These are phyloP conservation scores for Kurtzmaniella cleridarum DNA, from an alignment of 805 yeast species.

Conservation along the genomic window DNA sequence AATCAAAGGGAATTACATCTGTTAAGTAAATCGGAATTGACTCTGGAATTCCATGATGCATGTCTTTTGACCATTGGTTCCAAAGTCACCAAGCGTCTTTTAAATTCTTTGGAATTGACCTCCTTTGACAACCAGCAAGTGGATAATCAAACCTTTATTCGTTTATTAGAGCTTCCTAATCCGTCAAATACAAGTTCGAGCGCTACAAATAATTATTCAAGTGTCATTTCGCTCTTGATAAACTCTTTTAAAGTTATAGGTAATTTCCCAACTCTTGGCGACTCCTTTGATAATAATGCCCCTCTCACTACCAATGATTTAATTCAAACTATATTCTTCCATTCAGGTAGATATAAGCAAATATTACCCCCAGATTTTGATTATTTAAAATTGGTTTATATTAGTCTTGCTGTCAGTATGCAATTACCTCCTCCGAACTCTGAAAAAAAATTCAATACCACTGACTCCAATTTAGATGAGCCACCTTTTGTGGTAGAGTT, in stretches of 20 bases:
- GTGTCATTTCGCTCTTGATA: not conserved
- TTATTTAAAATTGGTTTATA: constrained; percentile 40
- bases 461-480: constrained; percentile 1
- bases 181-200: not conserved
- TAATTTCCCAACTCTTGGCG: constrained; percentile 44
- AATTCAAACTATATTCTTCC: constrained; percentile 27
- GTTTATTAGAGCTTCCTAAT: not conserved
- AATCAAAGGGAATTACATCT: constrained; percentile 7
- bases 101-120: constrained; percentile 11
- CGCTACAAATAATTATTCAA: not conserved
- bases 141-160: not conserved
- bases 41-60: constrained; percentile 14
- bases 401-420: constrained; percentile 16
- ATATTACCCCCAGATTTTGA: constrained; percentile 33
- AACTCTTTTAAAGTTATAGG: constrained; percentile 38
- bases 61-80: constrained; percentile 13
- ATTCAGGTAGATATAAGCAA: constrained; percentile 35
- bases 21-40: constrained; percentile 15
- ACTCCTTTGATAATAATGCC: constrained; percentile 23
- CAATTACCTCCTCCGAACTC: no score
- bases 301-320: constrained; percentile 37
- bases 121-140: constrained; percentile 4
- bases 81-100: constrained; percentile 15
- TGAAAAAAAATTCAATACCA: not conserved
- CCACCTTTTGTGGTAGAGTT: constrained; percentile 6